phyloP scores from a whole-genome alignment of 768 basidiomycete species.

The Suillus clintonianus region DNA sequence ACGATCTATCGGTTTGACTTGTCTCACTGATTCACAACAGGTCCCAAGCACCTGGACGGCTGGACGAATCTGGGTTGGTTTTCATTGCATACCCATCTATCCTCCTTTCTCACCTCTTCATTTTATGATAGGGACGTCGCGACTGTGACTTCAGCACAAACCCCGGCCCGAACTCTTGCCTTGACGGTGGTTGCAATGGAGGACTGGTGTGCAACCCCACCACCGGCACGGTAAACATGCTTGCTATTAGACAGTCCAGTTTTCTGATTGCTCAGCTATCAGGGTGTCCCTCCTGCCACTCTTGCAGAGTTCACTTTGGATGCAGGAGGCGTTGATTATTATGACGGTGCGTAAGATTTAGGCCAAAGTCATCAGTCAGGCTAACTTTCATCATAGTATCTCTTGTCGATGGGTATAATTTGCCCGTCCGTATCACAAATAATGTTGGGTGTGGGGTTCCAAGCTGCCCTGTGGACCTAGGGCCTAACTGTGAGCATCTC shows the following conservation, averaged over 20 bases:
- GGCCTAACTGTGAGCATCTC: conserved; percentile 48
- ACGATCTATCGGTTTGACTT: background rate
- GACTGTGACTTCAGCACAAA: conserved; percentile 61
- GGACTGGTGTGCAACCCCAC: conserved; percentile 57
- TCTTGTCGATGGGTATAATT: conserved; percentile 66
- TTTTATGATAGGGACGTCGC: conserved; percentile 43
- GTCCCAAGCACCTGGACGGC: conserved; percentile 68
- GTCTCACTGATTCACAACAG: conserved; percentile 9
- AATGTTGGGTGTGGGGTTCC: conserved; percentile 55
- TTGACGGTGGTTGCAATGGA: conserved; percentile 69
- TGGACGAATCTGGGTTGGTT: conserved; percentile 61
- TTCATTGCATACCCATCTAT: background rate
- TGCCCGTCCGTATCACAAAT: conserved; percentile 61
- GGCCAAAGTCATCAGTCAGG: background rate
- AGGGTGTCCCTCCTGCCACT: conserved; percentile 70
- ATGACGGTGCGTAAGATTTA: conserved; percentile 48
- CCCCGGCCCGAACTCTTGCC: conserved; percentile 56
- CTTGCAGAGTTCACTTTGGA: conserved; percentile 70
- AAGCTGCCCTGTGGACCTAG: conserved; percentile 63
- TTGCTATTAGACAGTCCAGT: background rate
- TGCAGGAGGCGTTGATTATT: conserved; percentile 49
- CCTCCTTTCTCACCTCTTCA: conserved; percentile 1
- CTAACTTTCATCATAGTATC: conserved; percentile 43
- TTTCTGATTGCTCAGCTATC: conserved; percentile 1
- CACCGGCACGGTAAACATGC: conserved; percentile 46